Base-by-base conservation (phyloP, 129 eudicot genomes). In the Helianthus tuberosus region DNA sequence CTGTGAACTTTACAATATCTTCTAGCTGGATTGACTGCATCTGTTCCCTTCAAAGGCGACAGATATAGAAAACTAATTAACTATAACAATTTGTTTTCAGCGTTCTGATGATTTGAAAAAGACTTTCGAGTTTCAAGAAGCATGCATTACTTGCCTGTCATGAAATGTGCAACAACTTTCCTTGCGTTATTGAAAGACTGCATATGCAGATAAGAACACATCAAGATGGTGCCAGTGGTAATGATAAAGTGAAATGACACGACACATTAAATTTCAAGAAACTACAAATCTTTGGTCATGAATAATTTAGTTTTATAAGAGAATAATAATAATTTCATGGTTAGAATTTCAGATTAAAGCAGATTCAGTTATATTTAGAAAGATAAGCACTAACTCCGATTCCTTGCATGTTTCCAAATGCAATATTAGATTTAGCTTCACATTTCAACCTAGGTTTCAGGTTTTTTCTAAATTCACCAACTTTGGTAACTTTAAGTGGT, bases 171-270 rank as follows among this genome's bases (percentile, higher is more conserved):
- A 41, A 90, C 66, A 67, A 81, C 64, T 73, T 59, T 57, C 38
- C 83, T 83, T 69, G 84, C 79, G 43, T 72, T 75, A 53, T 27
- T 51, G 75, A 81, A 67, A 44, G 75, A 69, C 93, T 90, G 85
- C 86, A 85, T 12, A 69, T 79, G 59, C 70, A 69, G 58, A 74
- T 25, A 44, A 47, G 52, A 61, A 57, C 44, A 47, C 5, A 46
- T 20, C 23, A 20, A 20, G 23, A 20, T 20, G 23, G 23, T 20
- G 23, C 23, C 23, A 20, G 23, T 20, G 23, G 23, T 20, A 20
- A 20, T 20, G 0, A 20, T 20, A 20, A 20, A 20, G 23, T 20
- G 23, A 20, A 20, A 20, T 20, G 23, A 20, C 0, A 20, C 23
- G 23, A 20, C 23, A 20, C 23, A 20, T 20, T 20, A 20, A 20